phyloP scores from a whole-genome alignment of 2,329 filamentous ascomycete genomes.

The Ceratocystis variospora region DNA sequence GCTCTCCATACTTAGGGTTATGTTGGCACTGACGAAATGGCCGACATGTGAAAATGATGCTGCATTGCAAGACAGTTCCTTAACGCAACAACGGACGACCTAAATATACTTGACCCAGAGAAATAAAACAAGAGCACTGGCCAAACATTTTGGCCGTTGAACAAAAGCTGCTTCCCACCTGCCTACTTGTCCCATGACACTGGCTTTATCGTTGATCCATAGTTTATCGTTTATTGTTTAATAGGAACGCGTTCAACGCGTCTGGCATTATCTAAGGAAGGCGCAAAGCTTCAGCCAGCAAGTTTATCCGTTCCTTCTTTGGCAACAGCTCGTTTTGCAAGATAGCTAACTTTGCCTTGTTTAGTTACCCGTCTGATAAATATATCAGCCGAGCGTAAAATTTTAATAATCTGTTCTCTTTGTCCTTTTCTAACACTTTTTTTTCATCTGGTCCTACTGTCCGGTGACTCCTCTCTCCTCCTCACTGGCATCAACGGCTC shows the following conservation, averaged over 20 bases:
- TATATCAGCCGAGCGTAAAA: background rate
- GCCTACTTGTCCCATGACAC: background rate
- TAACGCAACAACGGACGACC: background rate
- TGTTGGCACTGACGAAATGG: too few species aligned
- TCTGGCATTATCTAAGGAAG: conserved; percentile 1
- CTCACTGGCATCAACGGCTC: background rate
- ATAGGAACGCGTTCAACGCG: conserved; percentile 14
- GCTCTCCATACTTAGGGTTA: too few species aligned
- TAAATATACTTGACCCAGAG: background rate
- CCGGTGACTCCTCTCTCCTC: background rate
- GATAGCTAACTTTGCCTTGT: background rate
- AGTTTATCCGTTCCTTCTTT: background rate
- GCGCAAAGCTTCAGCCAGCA: background rate
- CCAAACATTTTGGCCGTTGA: background rate
- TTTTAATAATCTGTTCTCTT: background rate
- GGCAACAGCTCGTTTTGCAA: background rate
- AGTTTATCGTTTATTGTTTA: conserved; percentile 7
- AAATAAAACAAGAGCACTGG: background rate
- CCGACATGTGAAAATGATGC: background rate
- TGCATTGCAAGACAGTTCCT: too few species aligned
- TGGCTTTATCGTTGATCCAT: background rate
- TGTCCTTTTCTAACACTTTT: background rate
- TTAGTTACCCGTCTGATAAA: background rate
- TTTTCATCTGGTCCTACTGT: background rate
- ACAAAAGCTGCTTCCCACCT: background rate